Base-by-base conservation (phyloP, 805 yeast genomes). In the Brettanomyces custersianus region DNA sequence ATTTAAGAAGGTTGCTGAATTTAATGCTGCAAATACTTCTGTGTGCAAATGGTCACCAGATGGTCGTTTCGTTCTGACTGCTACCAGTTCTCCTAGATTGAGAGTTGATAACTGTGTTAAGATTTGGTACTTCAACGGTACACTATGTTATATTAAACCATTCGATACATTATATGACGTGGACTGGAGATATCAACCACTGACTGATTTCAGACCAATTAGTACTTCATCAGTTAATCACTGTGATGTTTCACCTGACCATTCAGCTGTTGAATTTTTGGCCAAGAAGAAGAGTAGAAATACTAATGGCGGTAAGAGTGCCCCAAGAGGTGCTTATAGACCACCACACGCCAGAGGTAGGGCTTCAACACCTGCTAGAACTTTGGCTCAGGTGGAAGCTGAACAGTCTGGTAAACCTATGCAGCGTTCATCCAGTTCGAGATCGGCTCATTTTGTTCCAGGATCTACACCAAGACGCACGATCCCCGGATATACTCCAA, bases 1-100 rank as follows among this genome's bases (percentile, higher is more conserved):
- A 59, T 90, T 87, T 58, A 63, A 69, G 38, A 83, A 84, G 57
- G 74, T 92, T 36, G 68, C 87, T 16, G 70, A 84, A 15, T 81
- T 92, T 52, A 84, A 85, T 53, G 98, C 97, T 11, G 65, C 95
- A 31, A 94, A 92, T 64, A 87, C 97, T 12, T 80, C 94, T n/a
- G 94, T 81, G 31, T 90, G 96, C 58, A 85, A 84, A 57, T 92
- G 98, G 98, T 79, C 94, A 2, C 99, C 99, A 8, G 94, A 92
- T 61, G 97, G 98, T 26, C 77, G 92, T 52, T 87, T 71, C 54
- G 77, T 92, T 39, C 64, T 92, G 58, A 90, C 97, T 12, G 97
- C 98, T 15, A 94, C 97, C 4, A 92, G 97, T 0, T 77, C 96
- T 16, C 99, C 99, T 44, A 74, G 99, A 50, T 72, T 92, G 49